Evolutionary conservation across 768 basidiomycete species (phyloP), one percentile per base, ranked within the genome.

Genomic region (Fomitopsis serialis): DNA sequence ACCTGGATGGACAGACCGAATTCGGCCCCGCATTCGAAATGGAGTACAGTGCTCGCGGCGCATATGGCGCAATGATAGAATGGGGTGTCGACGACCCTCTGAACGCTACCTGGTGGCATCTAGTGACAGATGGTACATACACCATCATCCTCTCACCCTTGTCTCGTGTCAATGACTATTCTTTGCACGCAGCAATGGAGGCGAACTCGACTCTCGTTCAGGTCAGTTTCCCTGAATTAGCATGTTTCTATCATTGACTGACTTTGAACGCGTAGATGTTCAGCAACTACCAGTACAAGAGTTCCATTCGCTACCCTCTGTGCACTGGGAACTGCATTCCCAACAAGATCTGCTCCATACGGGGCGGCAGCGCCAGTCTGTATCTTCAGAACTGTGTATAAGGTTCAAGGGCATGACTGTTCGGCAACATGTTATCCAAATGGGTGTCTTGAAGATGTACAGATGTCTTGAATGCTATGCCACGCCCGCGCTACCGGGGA

Each of bases 71-170:
- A 32, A 78, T 83, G 44, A 66, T 73, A 1, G 66, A 73, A 1
- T 89, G 87, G 87, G 70, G 72, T 23, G 61, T 68, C 2, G 71
- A 73, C 48, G 85, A 85, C 60, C 88, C 87, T 0, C 66, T 89
- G 57, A 89, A 89, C 55, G 84, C 85, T 7, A 89, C 87, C 10
- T 89, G 84, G 82, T 89, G 87, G 87, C 87, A 89, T 60, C 77
- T 68, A 45, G 84, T 89, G 36, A 89, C 87, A 17, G 85, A 88
- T 68, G 76, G 85, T 82, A 50, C 55, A 74, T 11, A 32, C 29
- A 11, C 6, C 5, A 11, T 32, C n/a, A n/a, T n/a, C n/a, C n/a
- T 32, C 29, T 11, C 29, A 11, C 11, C 29, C 11, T 5, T 32
- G 11, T 32, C 29, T 11, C 11, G 11, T 11, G 11, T 6, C 29